Conservation (phyloP, 371 early-diverging fungal species). For the Haplosporangium sp. region DNA sequence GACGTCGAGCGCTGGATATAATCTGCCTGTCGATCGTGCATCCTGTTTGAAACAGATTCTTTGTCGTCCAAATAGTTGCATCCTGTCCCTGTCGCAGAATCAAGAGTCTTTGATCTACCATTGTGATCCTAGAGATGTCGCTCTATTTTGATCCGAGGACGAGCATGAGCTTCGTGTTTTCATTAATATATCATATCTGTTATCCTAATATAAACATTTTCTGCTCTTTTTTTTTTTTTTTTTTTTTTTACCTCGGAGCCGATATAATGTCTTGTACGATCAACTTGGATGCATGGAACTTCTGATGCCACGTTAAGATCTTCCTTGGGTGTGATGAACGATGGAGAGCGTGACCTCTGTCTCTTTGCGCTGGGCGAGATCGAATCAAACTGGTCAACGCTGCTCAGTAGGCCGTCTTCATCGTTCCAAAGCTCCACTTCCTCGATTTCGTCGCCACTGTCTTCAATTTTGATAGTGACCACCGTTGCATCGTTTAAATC, state of each 20-base stretch:
- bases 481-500: background rate
- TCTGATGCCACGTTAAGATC: too few relatives aligned
- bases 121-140: background rate
- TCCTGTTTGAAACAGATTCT: conserved; percentile 8
- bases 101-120: conserved; percentile 7
- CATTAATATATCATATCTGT: too few relatives aligned
- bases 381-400: conserved; percentile 10
- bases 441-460: conserved; percentile 21
- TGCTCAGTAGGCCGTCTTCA: conserved; percentile 29
- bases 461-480: conserved; percentile 25
- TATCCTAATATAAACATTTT: too few relatives aligned
- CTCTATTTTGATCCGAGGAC: background rate
- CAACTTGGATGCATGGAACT: background rate
- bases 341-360: conserved; percentile 22
- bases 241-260: conserved; percentile 18
- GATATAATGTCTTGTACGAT: conserved; percentile 1
- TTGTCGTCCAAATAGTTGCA: conserved; percentile 12
- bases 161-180: too few relatives aligned
- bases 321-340: background rate
- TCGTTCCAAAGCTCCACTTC: conserved; percentile 51
- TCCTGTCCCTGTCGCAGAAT: conserved; percentile 11
- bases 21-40: background rate
- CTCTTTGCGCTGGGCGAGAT: conserved; percentile 15
- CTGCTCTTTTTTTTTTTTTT: too few relatives aligned
- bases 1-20: background rate